Evolutionary conservation across 139 green algal species (phyloP), one percentile per base, ranked within the genome.

Genomic region (Diplosphaera chodatii): DNA sequence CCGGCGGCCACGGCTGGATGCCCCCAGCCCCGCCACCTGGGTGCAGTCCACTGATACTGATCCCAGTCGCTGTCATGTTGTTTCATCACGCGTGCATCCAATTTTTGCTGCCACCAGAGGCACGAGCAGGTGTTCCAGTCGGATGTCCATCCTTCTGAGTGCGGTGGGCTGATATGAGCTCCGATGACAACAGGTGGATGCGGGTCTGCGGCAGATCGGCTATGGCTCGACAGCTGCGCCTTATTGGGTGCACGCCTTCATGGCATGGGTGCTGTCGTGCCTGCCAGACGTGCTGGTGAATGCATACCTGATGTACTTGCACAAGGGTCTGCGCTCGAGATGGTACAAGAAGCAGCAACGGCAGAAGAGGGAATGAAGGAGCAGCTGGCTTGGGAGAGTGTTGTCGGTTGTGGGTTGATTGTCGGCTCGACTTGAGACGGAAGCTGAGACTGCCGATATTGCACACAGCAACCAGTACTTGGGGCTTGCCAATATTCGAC

Each of bases 211-310:
- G 5, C 66, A 78, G 64, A 84, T 94, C 3, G 89, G 89, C 25
- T 78, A 84, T 55, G 85, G 91, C 64, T 63, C 72, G 15, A 74
- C 55, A 29, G 68, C 56, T 23, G 84, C 77, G 29, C 89, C 89
- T 32, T 94, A 88, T 74, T 93, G 77, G 75, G 71, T 79, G 72
- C 88, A 93, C 79, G 77, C 67, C 16, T 28, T 89, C 23, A 84
- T 86, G 81, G 81, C 73, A 74, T 22, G 37, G 13, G 32, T 71
- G 20, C 59, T 93, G 0, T 27, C 29, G 4, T 41, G 18, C 15
- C 30, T 81, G 27, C 88, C 88, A 1, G 33, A 40, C 0, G 32
- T 25, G 10, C 0, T 85, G 6, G 56, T 90, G 10, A 77, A 86
- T 63, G 21, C 21, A 27, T 79, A 92, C 56, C 66, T 90, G 8